Conservation (phyloP, 2,329 filamentous ascomycete species). For the Graphilbum fragrans region DNA sequence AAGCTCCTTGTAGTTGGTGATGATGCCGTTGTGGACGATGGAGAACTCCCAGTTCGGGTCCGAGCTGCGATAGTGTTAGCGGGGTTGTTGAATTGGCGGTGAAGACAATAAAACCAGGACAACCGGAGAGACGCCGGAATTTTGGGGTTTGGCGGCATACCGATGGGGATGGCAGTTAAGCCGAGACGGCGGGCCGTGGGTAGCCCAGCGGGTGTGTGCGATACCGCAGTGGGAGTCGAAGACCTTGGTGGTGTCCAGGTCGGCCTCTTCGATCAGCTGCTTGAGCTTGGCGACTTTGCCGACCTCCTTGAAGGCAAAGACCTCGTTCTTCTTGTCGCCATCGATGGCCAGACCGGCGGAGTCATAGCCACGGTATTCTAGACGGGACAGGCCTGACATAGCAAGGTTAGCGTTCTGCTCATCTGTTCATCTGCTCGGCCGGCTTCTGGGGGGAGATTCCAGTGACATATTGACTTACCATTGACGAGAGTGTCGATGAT, state of each 20-base stretch:
- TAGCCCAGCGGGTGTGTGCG: slow-evolving; percentile 98
- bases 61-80: slow-evolving; percentile 45
- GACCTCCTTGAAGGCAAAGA: slow-evolving; percentile 96
- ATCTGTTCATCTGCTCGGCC: no score
- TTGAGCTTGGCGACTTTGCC: slow-evolving; percentile 97
- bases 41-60: slow-evolving; percentile 93
- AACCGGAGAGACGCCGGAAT: neutral
- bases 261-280: slow-evolving; percentile 74
- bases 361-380: slow-evolving; percentile 98
- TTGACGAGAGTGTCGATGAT: slow-evolving; percentile 95
- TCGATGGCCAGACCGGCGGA: slow-evolving; percentile 93
- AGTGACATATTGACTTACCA: slow-evolving; percentile 37
- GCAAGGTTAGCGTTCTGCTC: neutral
- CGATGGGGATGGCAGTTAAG: slow-evolving; percentile 97
- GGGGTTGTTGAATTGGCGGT: neutral
- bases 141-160: no score
- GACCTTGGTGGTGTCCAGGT: slow-evolving; percentile 78
- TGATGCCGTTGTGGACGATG: slow-evolving; percentile 99
- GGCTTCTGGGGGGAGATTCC: neutral
- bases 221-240: slow-evolving; percentile 98
- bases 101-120: neutral
- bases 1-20: slow-evolving; percentile 99
- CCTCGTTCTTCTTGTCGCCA: slow-evolving; percentile 97
- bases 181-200: slow-evolving; percentile 87
- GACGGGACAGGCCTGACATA: slow-evolving; percentile 67